phyloP scores from a whole-genome alignment of 2,329 filamentous ascomycete genomes.

The Ploettnerulaceae sp. region DNA sequence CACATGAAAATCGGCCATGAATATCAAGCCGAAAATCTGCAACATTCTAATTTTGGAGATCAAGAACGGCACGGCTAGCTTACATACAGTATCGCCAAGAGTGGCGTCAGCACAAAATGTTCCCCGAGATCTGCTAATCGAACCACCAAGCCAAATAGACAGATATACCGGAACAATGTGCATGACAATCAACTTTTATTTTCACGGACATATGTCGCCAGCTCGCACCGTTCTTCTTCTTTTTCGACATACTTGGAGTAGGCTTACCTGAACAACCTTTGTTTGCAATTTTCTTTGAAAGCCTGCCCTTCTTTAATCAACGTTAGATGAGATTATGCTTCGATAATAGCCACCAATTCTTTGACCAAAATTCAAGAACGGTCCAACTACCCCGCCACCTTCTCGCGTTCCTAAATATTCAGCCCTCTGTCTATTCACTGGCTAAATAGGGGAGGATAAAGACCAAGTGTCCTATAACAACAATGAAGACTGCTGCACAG shows the following conservation, averaged over 20 bases:
- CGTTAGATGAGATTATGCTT: conserved; percentile 4
- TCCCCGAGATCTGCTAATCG: conserved; percentile 12
- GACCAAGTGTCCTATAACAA: conserved; percentile 22
- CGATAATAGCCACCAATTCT: conserved; percentile 17
- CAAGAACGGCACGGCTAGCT: conserved; percentile 4
- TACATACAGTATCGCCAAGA: conserved; percentile 5
- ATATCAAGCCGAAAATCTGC: no score
- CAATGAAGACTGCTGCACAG: conserved; percentile 50
- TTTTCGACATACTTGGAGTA: neutral
- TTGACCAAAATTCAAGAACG: conserved; percentile 10
- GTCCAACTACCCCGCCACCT: conserved; percentile 5
- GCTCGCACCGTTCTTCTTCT: neutral
- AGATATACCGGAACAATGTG: conserved; percentile 24
- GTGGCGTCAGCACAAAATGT: conserved; percentile 8
- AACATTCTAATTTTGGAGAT: conserved; percentile 3
- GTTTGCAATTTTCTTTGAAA: conserved; percentile 13
- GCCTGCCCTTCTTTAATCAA: neutral
- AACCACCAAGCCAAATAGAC: conserved; percentile 17
- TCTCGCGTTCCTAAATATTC: conserved; percentile 6
- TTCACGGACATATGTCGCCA: neutral
- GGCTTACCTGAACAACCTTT: neutral
- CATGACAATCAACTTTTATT: conserved; percentile 22
- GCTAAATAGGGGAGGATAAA: conserved; percentile 15
- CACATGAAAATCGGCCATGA: neutral
- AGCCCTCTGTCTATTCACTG: conserved; percentile 14